Evolutionary conservation across 768 basidiomycete species (phyloP), one percentile per base, ranked within the genome.

Genomic region (Boletus sp.): DNA sequence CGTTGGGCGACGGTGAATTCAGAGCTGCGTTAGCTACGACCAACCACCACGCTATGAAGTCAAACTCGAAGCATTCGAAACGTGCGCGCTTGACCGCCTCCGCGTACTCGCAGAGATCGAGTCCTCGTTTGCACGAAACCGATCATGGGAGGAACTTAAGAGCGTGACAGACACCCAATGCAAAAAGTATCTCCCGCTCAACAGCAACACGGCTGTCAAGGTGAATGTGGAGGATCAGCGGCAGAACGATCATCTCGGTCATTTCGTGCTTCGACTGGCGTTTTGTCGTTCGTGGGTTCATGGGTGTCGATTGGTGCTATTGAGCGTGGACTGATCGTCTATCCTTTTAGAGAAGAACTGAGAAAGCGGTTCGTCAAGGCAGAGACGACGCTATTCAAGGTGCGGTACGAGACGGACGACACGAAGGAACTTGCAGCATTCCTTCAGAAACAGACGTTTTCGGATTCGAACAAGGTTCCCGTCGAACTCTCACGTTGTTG

Each of bases 41-140:
- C 75, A 68, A 17, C 92, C 95, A 20, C 97, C 97, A 18, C 71
- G 81, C 15, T 87, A 86, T 54, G 94, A 98, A 65, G 87, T 98
- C 18, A 94, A 94, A 1, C 78, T 98, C 17, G 97, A 98, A 70
- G 91, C 98, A 60, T 99, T 99, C 63, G 97, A 99, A 70, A 86
- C 81, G 3, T 91, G 82, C 68, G 97, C 97, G 1, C 78, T 99
- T 20, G 86, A 96, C 62, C 78, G 97, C 37, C 80, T 99, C 33
- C 85, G 92, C 29, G 80, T 97, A 17, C 81, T 97, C 17, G 89
- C 90, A 15, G 93, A 95, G 69, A 95, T 97, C 54, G 94, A 96
- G 67, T 87, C 94, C 2, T 93, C 90, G 5, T 83, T 85, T 58
- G 90, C 87, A 10, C 88, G 94, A 35, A 93, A 94, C 67, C 77